A percentile compares a stretch with the other conserved stretches of the same genome.
Evolutionary conservation across 2,329 filamentous ascomycete species (phyloP).

Genomic region (Nemania diffusa): DNA sequence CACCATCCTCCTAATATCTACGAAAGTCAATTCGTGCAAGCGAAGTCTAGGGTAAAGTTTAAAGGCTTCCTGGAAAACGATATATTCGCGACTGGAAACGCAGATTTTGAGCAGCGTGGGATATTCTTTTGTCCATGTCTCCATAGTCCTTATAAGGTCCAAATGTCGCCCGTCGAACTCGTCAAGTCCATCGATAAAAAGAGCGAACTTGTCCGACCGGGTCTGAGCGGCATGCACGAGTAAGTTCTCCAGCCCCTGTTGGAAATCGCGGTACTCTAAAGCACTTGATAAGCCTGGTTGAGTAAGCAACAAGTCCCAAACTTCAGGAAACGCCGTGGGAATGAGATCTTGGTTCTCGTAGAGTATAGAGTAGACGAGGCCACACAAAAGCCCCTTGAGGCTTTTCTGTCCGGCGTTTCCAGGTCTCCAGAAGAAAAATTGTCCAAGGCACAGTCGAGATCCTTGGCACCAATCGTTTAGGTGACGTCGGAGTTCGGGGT

Average conservation of each 20-base stretch:
- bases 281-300: slow-evolving; percentile 4
- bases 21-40: slow-evolving; percentile 36
- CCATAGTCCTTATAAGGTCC: slow-evolving; percentile 28
- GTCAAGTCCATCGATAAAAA: slow-evolving; percentile 40
- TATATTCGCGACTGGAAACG: slow-evolving; percentile 39
- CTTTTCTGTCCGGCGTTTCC: slow-evolving; percentile 38
- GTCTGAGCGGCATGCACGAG: neutral
- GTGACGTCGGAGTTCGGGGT: slow-evolving; percentile 8
- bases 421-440: slow-evolving; percentile 41
- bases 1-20: slow-evolving; percentile 29
- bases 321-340: slow-evolving; percentile 25
- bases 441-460: slow-evolving; percentile 17
- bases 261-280: slow-evolving; percentile 30
- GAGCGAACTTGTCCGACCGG: slow-evolving; percentile 23
- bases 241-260: slow-evolving; percentile 25
- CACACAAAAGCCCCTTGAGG: slow-evolving; percentile 36
- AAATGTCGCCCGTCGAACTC: slow-evolving; percentile 38
- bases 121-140: slow-evolving; percentile 27
- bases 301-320: slow-evolving; percentile 26
- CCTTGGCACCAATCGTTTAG: slow-evolving; percentile 29
- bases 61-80: slow-evolving; percentile 33
- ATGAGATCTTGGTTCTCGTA: slow-evolving; percentile 28
- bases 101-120: slow-evolving; percentile 34
- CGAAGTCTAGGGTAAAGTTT: slow-evolving; percentile 26
- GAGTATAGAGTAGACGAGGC: slow-evolving; percentile 34